Base-by-base conservation (phyloP, 768 basidiomycete species). In the Sarcomyxa edulis region DNA sequence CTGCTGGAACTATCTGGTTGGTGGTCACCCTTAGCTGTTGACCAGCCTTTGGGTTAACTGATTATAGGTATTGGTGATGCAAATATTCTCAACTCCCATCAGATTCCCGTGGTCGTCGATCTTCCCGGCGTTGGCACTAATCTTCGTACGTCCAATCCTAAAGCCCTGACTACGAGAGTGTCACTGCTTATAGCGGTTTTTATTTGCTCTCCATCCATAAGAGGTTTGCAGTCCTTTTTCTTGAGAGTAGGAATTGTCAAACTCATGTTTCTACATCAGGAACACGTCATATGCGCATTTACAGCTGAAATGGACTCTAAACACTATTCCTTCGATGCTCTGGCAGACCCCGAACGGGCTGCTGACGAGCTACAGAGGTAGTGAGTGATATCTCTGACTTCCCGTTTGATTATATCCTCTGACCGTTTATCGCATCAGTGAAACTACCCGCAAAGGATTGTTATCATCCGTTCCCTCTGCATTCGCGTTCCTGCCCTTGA, bases 61-160 rank as follows among this genome's bases (percentile, higher is more conserved):
- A 27, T 7, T 12, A 7, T 26, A 50, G 53, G 53, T 15, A 49
- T 56, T 16, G 54, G 54, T 16, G 43, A 49, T 27, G 35, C 36
- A 23, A 37, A 45, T 7, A 26, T 54, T 5, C 40, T 56, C 16
- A 24, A 22, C 8, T n/a, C 32, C 7, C 43, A 40, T 15, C 47
- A 42, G 3, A 52, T 61, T 22, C 39, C 48, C 6, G 38, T 47
- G 21, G 25, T 49, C 18, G 25, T 61, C 14, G 51, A 59, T 28
- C 47, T 58, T n/a, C 61, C 54, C 9, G 51, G 58, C 7, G 59
- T 56, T 4, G 59, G 59, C 9, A 48, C 51, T 32, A 59, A 61
- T 36, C 43, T 60, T n/a, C 59, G 51, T 53, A 39, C 18, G 52
- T 32, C 5, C 19, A 2, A 4, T 3, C 5, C 37, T 20, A 12